These are phyloP conservation scores for Monilinia polystroma DNA, from an alignment of 2,329 filamentous ascomycete species.

Conservation along the genomic window DNA sequence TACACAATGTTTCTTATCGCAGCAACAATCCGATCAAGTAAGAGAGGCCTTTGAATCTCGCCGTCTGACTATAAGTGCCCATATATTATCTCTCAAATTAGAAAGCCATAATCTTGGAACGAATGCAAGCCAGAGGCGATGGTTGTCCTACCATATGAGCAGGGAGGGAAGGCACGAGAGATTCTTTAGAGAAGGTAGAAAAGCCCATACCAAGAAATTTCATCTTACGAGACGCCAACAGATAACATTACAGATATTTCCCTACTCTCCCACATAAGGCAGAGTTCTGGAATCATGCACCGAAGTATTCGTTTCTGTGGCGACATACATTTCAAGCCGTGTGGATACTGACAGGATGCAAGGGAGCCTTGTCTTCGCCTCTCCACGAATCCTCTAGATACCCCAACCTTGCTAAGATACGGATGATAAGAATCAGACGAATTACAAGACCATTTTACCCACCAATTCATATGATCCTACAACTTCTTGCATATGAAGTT, in stretches of 20 bases:
- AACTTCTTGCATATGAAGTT: neutral
- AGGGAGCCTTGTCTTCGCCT: neutral
- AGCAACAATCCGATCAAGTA: neutral
- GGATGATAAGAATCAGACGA: slow-evolving; percentile 5
- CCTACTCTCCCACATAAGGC: neutral
- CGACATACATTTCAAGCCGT: neutral
- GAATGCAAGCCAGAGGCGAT: neutral
- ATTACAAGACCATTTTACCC: neutral
- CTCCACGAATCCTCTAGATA: neutral
- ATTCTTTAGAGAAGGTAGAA: neutral
- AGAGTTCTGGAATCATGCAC: slow-evolving; percentile 17
- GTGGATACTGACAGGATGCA: neutral
- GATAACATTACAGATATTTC: slow-evolving; percentile 11
- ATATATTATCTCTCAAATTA: neutral
- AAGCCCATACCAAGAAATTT: slow-evolving; percentile 1
- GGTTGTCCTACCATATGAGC: neutral
- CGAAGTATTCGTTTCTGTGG: slow-evolving; percentile 14
- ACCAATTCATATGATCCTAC: neutral
- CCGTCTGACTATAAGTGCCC: neutral
- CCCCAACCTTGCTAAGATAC: slow-evolving; percentile 3
- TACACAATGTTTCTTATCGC: neutral
- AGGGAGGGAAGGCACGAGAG: neutral
- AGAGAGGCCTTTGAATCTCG: neutral
- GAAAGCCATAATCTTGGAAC: neutral
- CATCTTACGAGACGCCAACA: neutral